A percentile compares a stretch with the other conserved stretches of the same genome.
These are phyloP conservation scores for Scedosporium minutisporum DNA, from an alignment of 2,329 filamentous ascomycete genomes.

Conservation along the genomic window DNA sequence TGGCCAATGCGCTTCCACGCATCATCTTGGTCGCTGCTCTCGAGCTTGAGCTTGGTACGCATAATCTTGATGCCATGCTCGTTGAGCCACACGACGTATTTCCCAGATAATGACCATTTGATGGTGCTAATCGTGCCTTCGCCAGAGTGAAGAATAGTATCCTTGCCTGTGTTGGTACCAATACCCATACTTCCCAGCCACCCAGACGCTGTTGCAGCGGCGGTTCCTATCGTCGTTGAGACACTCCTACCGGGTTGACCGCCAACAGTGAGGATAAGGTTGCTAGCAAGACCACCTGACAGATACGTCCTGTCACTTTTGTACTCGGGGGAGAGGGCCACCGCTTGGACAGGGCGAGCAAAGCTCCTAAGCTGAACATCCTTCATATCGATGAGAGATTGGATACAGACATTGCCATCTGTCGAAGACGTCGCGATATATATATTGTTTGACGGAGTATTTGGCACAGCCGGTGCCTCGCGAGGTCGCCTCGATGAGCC, in stretches of 20 bases:
- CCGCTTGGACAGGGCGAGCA: constrained; percentile 80
- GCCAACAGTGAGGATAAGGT: constrained; percentile 75
- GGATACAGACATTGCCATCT: constrained; percentile 90
- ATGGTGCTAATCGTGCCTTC: constrained; percentile 87
- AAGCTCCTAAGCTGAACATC: constrained; percentile 92
- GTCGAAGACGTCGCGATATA: constrained; percentile 90
- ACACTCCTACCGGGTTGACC: constrained; percentile 73
- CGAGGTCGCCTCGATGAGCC: constrained; percentile 40
- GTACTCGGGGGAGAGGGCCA: constrained; percentile 91
- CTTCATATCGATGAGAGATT: constrained; percentile 75
- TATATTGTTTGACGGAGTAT: constrained; percentile 79
- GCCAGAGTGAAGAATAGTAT: constrained; percentile 79
- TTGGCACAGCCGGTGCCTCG: constrained; percentile 50
- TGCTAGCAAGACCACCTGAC: constrained; percentile 81
- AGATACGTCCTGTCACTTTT: constrained; percentile 82
- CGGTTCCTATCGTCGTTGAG: constrained; percentile 76
- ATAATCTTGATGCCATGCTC: constrained; percentile 98
- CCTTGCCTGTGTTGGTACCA: constrained; percentile 67
- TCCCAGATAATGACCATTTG: constrained; percentile 89
- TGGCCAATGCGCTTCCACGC: constrained; percentile 95
- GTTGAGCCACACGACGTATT: constrained; percentile 90
- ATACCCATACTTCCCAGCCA: constrained; percentile 88
- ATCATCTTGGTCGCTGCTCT: constrained; percentile 64
- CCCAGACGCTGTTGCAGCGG: constrained; percentile 72
- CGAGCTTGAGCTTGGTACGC: constrained; percentile 76